Evolutionary conservation across 257 asterid species (phyloP), one percentile per base, ranked within the genome.

Genomic region (Coffea canephora): DNA sequence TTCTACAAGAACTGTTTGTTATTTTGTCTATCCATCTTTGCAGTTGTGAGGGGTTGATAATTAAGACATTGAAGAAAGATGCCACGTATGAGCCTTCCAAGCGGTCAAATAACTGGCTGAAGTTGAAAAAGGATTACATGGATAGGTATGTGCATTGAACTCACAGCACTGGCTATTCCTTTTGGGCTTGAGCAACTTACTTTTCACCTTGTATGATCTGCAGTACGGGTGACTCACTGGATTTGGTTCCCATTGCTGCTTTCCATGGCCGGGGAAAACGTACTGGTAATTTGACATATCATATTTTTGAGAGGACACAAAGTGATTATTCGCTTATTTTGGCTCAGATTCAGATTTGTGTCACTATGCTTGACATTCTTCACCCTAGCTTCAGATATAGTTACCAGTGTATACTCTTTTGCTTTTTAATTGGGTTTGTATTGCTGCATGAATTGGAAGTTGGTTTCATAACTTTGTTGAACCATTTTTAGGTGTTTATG

Each of bases 231-330:
- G 99, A 96, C 88, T 96, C 98, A 1, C 81, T 96, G 81, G 99
- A 96, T 88, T 87, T 96, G 95, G 98, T 92, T 61, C 99, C 97
- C n/a, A 92, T 94, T 84, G 99, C 93, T 71, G 98, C 96, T 83
- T 96, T 92, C 81, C 97, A 96, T 83, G 98, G 98, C 77, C 86
- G 89, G 82, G 99, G 99, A 49, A 96, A 96, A 84, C 97, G 97
- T 69, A 88, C 97, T 76, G 98, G 99, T 94, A 84, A 85, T 71
- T 70, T 81, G 46, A 27, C 14, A 49, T 69, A 75, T 85, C 62
- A 76, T 7, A 57, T 70, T 61, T 15, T 73, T 71, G 41, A 39
- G 65, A 55, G 70, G 39, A 68, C 59, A 41, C 43, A 27, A 57
- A 43, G 50, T 48, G 6, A 50, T 65, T 1, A 41, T 27, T 10